Conservation (phyloP, 2,329 filamentous ascomycete species). For the Chrysoporthe puriensis region DNA sequence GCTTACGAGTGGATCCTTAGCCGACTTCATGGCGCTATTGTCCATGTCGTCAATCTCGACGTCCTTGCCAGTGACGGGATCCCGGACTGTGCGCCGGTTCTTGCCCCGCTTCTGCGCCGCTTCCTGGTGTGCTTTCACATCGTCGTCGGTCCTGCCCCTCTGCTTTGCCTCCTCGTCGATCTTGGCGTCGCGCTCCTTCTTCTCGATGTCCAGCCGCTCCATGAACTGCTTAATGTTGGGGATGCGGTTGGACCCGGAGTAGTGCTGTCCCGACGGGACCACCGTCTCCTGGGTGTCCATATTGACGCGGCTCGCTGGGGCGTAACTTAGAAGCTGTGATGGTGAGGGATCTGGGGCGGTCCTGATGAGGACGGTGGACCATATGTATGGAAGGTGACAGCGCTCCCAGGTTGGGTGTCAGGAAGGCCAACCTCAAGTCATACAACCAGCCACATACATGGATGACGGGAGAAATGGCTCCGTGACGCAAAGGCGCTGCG, state of each 20-base stretch:
- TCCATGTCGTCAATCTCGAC: slow-evolving; percentile 81
- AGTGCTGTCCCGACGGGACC: slow-evolving; percentile 65
- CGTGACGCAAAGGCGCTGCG: not conserved
- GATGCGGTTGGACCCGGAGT: slow-evolving; percentile 81
- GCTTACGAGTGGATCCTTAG: slow-evolving; percentile 70
- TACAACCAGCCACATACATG: not conserved
- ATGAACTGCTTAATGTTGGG: slow-evolving; percentile 88
- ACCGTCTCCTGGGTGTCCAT: slow-evolving; percentile 47
- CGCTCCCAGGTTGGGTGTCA: too few relatives aligned
- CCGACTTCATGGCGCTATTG: slow-evolving; percentile 63
- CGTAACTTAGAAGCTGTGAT: not conserved
- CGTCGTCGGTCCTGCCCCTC: slow-evolving; percentile 36
- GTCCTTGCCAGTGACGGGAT: slow-evolving; percentile 85
- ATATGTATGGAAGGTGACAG: too few relatives aligned
- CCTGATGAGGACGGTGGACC: too few relatives aligned
- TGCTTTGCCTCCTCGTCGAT: slow-evolving; percentile 63
- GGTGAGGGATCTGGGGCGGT: not conserved
- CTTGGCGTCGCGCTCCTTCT: slow-evolving; percentile 71
- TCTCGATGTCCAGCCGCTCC: slow-evolving; percentile 76
- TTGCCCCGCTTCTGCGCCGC: slow-evolving; percentile 45
- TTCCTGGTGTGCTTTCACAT: slow-evolving; percentile 27
- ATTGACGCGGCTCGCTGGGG: not conserved
- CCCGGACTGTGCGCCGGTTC: slow-evolving; percentile 74
- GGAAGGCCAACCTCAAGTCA: not conserved
- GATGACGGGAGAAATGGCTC: not conserved